Base-by-base conservation (phyloP, 2,329 filamentous ascomycete species). In the Coniella vitis region DNA sequence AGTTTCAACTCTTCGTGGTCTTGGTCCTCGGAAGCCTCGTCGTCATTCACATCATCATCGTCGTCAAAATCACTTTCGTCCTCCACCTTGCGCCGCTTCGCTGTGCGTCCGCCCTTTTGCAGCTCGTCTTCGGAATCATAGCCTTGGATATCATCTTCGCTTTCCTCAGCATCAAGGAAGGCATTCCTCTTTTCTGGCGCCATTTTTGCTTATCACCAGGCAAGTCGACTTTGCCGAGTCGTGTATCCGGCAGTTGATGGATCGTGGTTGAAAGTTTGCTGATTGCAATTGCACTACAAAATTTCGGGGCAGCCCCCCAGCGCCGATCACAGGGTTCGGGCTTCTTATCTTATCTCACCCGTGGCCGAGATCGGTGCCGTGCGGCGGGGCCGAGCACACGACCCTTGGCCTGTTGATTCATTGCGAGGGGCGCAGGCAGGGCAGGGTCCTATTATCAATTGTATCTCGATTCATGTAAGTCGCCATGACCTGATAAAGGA, bases 151-250 rank as follows among this genome's bases (percentile, higher is more conserved):
- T 82, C 78, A 32, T 81, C 78, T 17, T 81, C 77, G 60, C 80
- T 84, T 16, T 79, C 73, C 16, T 69, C 69, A 9, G 69, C 71
- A 54, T 83, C 80, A 25, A 90, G 76, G 58, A 84, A 90, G 45
- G 86, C 77, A 63, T 89, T 89, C 57, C 78, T 77, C 61, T 85
- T 88, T 60, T 83, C 78, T 36, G 79, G 71, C 1, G 82, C 66
- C 85, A 90, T 89, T 41, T 14, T 41, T n/a, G n/a, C n/a, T n/a
- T n/a, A n/a, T n/a, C n/a, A n/a, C 32, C 31, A 49, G 22, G 25
- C 16, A 29, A 13, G 25, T 22, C n/a, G 14, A 17, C 8, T 22
- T 16, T 5, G 17, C 4, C 17, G 20, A 20, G n/a, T 32, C 38
- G 45, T 25, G 45, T 34, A 34, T 32, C 17, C 3, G 34, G 34